Evolutionary conservation across 345 rosid species (phyloP), one percentile per base, ranked within the genome.

Genomic region (Hibiscus syriacus): DNA sequence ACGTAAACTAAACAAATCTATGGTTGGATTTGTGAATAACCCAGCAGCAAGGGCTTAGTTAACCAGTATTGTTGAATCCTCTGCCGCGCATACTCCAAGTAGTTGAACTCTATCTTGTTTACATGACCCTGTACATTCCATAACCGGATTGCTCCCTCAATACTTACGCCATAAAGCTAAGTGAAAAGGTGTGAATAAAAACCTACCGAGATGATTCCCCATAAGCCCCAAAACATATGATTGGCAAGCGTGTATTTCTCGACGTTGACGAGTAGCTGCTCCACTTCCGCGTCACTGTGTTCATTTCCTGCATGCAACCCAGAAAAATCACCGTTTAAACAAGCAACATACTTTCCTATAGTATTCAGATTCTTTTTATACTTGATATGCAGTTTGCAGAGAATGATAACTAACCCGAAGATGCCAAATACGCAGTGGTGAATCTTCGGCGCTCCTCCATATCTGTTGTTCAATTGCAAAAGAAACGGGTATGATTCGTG

Each of bases 11-110:
- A 2, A 12, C 1, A 43, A 63, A 25, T 25, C 22, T 43, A 14
- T 23, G 25, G 34, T 3, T 63, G 14, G 53, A 7, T 11, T 13
- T 22, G 23, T 67, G 57, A 46, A 22, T 71, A 69, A 68, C 73
- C 84, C 74, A 89, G 64, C 20, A 87, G 82, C 50, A 2, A 67
- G 3, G 83, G 79, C 80, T 84, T 93, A 56, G 80, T 83, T 71
- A 79, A 64, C 98, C 96, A 82, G 72, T 87, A 93, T 80, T 86
- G 97, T 76, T 52, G 70, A 43, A 53, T 79, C 78, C 97, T 88
- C 82, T 93, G 97, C 79, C 90, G 83, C 13, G 96, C 94, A 39
- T 93, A 90, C 81, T 86, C 94, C 80, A 58, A 72, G 81, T 84
- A 90, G 67, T 93, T 78, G 13, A 93, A 93, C 46, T 89, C 98